Evolutionary conservation across 352 stramenopile genomes (phyloP).

Genomic region (Achlya hypogyna): DNA sequence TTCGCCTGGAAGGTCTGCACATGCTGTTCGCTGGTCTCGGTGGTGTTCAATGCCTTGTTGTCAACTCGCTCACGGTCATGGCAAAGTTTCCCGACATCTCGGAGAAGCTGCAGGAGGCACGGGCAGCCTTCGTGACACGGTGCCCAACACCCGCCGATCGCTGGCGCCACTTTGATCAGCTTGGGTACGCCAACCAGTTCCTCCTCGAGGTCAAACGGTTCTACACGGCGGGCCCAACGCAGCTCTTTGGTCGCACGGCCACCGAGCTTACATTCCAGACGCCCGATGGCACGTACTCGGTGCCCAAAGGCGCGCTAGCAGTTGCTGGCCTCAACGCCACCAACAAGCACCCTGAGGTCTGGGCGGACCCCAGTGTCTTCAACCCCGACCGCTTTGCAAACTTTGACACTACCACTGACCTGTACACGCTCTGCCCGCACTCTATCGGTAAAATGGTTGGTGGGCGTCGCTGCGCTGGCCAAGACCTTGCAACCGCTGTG

Average conservation of each 20-base stretch:
- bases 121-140: background rate
- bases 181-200: constrained; percentile 13
- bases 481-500: background rate
- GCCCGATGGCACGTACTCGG: background rate
- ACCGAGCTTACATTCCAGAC: background rate
- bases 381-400: constrained; percentile 13
- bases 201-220: constrained; percentile 13
- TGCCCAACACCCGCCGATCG: constrained; percentile 9
- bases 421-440: constrained; percentile 11
- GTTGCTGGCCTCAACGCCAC: constrained; percentile 7
- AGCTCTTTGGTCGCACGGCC: background rate
- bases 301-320: constrained; percentile 5
- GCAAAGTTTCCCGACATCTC: background rate
- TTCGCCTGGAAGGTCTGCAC: constrained; percentile 7
- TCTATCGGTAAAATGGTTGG: background rate
- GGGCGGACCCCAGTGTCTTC: background rate
- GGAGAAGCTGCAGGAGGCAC: background rate
- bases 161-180: constrained; percentile 4
- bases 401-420: background rate
- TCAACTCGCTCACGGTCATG: constrained; percentile 9
- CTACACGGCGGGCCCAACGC: constrained; percentile 5
- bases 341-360: constrained; percentile 6
- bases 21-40: constrained; percentile 11
- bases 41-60: background rate
- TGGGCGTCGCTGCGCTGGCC: background rate